Evolutionary conservation across 2,329 filamentous ascomycete species (phyloP).

Genomic region (Ophiosphaerella narmari): DNA sequence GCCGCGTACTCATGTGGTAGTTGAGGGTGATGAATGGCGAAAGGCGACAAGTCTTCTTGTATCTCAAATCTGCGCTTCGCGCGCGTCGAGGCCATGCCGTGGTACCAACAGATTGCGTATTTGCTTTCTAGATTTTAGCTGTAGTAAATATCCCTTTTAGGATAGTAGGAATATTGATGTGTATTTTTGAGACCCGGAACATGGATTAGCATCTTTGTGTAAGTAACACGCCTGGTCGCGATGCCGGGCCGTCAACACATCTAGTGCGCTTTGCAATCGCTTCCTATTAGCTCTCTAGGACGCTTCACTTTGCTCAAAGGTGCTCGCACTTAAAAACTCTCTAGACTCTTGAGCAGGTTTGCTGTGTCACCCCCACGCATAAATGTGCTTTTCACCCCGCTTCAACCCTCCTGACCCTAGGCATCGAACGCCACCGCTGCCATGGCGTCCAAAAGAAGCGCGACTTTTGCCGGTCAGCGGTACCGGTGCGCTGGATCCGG

Average conservation of each 20-base stretch:
- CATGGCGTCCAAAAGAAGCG: constrained; percentile 15
- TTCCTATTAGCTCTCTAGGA: constrained; percentile 10
- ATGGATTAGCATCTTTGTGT: background rate
- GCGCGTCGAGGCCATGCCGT: background rate
- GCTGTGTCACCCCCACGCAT: constrained; percentile 18
- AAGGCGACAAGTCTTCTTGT: background rate
- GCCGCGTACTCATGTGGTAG: background rate
- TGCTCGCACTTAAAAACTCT: constrained; percentile 6
- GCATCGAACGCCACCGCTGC: constrained; percentile 11
- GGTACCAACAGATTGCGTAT: no score
- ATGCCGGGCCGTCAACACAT: constrained; percentile 2
- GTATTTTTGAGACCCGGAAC: background rate
- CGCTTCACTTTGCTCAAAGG: constrained; percentile 2
- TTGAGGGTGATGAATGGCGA: constrained; percentile 2
- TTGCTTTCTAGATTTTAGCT: no score
- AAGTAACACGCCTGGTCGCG: constrained; percentile 3
- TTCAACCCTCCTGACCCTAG: constrained; percentile 9
- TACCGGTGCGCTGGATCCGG: constrained; percentile 28
- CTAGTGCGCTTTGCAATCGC: background rate
- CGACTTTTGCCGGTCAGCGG: constrained; percentile 19
- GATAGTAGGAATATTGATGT: background rate
- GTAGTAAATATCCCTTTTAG: background rate
- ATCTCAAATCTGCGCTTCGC: background rate
- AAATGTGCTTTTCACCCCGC: constrained; percentile 13
- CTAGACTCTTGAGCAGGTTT: constrained; percentile 14